Percentiles rank a stretch among this genome's conserved stretches.
These are phyloP conservation scores for Wickerhamiella slavikovae DNA, from an alignment of 805 yeast genomes.

Conservation along the genomic window DNA sequence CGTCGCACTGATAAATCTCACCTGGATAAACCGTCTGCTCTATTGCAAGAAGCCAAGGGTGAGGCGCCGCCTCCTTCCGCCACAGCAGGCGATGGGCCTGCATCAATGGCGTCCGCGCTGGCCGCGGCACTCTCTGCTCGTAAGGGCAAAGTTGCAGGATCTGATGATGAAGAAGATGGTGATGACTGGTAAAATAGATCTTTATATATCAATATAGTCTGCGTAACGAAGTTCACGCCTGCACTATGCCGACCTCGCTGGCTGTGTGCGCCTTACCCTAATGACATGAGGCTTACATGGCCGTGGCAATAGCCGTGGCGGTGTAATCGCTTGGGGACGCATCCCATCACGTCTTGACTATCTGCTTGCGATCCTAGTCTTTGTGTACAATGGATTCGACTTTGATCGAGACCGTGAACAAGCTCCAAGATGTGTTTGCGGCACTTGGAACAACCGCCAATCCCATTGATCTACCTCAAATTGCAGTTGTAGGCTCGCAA, in stretches of 20 bases:
- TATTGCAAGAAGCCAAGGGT: slow-evolving; percentile 53
- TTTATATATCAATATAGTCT: too few species aligned
- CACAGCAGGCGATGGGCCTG: slow-evolving; percentile 27
- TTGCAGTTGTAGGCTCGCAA: slow-evolving; percentile 82
- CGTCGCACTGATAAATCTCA: slow-evolving; percentile 67
- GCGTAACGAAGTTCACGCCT: too few species aligned
- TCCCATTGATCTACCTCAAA: slow-evolving; percentile 69
- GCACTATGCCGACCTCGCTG: too few species aligned
- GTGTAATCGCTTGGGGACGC: not conserved
- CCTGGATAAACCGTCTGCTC: slow-evolving; percentile 55
- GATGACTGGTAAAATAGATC: slow-evolving; percentile 34
- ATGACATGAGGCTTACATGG: too few species aligned
- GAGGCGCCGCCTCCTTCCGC: slow-evolving; percentile 24
- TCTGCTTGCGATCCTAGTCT: not conserved
- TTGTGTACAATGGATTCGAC: not conserved
- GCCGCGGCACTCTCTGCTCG: slow-evolving; percentile 71
- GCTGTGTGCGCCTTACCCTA: too few species aligned
- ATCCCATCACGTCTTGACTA: not conserved
- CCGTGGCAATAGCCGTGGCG: not conserved
- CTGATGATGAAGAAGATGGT: slow-evolving; percentile 70
- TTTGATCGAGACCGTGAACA: slow-evolving; percentile 21
- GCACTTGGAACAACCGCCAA: slow-evolving; percentile 69
- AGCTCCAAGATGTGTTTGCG: slow-evolving; percentile 74
- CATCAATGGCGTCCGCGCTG: slow-evolving; percentile 63
- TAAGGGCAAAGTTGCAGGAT: slow-evolving; percentile 59